phyloP scores from a whole-genome alignment of 1,139 yeast species.

The Taphrina pruni region DNA sequence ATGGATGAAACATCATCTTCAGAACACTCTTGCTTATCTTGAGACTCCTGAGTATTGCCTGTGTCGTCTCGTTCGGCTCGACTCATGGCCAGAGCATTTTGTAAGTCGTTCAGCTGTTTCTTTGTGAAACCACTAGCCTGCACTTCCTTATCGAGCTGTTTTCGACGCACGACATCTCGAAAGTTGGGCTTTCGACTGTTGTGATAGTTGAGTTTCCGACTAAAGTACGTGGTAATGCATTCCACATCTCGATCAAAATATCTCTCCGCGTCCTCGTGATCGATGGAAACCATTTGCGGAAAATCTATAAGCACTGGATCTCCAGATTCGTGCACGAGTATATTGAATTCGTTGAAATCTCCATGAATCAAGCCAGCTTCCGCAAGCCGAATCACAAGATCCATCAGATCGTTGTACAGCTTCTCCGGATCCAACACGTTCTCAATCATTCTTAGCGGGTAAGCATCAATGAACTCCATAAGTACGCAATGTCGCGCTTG shows the following conservation, averaged over 20 bases:
- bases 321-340: constrained; percentile 67
- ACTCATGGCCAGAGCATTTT: constrained; percentile 54
- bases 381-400: constrained; percentile 79
- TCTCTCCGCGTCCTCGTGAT: constrained; percentile 83
- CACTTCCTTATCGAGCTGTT: constrained; percentile 70
- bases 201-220: constrained; percentile 72
- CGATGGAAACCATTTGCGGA: constrained; percentile 95
- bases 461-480: constrained; percentile 89
- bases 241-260: constrained; percentile 92
- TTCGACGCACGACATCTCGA: constrained; percentile 69
- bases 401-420: constrained; percentile 83
- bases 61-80: constrained; percentile 51
- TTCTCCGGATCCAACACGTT: constrained; percentile 60
- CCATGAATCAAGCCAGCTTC: constrained; percentile 92
- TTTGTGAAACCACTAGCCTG: constrained; percentile 87
- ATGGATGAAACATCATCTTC: not conserved
- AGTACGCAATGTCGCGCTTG: constrained; percentile 88
- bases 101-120: constrained; percentile 74
- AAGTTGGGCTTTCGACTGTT: constrained; percentile 85
- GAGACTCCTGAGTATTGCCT: not conserved
- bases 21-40: not conserved
- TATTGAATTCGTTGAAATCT: constrained; percentile 95
- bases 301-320: constrained; percentile 87
- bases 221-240: constrained; percentile 82
- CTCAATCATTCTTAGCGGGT: constrained; percentile 60